Percentiles rank a stretch among this genome's conserved stretches.
phyloP scores from a whole-genome alignment of 345 rosid species.

The Garcia nutans region DNA sequence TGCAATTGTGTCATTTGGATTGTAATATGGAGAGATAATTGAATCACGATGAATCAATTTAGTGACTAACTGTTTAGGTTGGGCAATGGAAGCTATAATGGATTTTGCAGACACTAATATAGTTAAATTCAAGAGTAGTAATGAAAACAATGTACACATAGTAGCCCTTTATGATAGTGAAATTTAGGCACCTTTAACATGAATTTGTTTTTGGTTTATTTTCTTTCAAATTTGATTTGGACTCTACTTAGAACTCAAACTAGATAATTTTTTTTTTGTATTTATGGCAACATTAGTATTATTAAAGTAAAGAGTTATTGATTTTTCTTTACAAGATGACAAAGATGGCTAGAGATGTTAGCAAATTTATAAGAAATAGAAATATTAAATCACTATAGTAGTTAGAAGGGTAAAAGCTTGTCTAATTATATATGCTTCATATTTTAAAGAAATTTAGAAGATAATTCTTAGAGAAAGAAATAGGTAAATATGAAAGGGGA shows the following conservation, averaged over 20 bases:
- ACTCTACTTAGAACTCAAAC: too few species aligned
- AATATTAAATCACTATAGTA: background rate
- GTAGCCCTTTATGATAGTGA: background rate
- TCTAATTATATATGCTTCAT: background rate
- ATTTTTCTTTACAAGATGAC: too few species aligned
- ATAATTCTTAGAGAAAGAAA: background rate
- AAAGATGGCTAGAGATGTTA: background rate
- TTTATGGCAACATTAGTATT: too few species aligned
- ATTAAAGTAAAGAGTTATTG: too few species aligned
- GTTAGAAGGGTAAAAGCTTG: constrained; percentile 6
- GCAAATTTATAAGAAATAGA: background rate
- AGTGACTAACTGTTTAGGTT: constrained; percentile 6
- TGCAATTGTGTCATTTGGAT: constrained; percentile 18
- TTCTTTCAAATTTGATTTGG: too few species aligned
- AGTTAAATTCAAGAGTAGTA: background rate
- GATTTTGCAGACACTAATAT: background rate
- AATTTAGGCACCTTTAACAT: background rate
- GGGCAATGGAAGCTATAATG: background rate
- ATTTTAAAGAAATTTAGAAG: background rate
- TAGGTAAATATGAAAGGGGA: background rate
- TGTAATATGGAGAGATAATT: constrained; percentile 28
- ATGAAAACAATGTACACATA: background rate
- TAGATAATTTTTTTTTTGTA: too few species aligned
- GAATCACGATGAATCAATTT: constrained; percentile 39
- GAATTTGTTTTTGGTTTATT: background rate